phyloP scores from a whole-genome alignment of 495 filamentous ascomycete genomes.

The Thozetella sp. region DNA sequence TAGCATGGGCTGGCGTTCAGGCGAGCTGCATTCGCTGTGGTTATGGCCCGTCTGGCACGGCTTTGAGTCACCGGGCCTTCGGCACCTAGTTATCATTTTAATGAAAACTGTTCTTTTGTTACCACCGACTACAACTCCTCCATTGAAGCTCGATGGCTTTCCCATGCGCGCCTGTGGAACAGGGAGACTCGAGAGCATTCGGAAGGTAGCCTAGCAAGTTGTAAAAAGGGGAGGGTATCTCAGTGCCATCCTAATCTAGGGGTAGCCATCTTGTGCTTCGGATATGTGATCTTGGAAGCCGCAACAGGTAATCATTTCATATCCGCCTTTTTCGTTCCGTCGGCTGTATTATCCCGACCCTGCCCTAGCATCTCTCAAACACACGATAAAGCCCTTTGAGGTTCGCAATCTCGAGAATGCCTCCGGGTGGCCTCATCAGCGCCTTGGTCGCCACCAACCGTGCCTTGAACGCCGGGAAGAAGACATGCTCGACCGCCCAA shows the following conservation, averaged over 20 bases:
- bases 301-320: no score
- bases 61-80: no score
- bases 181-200: no score
- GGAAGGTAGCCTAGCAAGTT: no score
- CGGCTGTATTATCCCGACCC: neutral
- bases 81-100: neutral
- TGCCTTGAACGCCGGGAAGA: conserved; percentile 83
- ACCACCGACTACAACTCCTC: no score
- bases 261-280: neutral
- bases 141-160: no score
- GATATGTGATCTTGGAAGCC: no score
- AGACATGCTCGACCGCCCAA: conserved; percentile 66
- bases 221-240: neutral
- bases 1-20: neutral
- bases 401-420: conserved; percentile 88
- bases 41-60: neutral
- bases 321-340: neutral
- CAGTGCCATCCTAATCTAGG: neutral
- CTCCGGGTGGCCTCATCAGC: conserved; percentile 59
- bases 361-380: conserved; percentile 87
- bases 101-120: neutral
- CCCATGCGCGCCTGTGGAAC: no score
- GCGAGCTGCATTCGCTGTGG: neutral
- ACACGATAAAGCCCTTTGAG: conserved; percentile 93
- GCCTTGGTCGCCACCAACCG: conserved; percentile 81